Evolutionary conservation across 331 rosid species (phyloP), one percentile per base, ranked within the genome.

Genomic region (Pyrus hybrid): DNA sequence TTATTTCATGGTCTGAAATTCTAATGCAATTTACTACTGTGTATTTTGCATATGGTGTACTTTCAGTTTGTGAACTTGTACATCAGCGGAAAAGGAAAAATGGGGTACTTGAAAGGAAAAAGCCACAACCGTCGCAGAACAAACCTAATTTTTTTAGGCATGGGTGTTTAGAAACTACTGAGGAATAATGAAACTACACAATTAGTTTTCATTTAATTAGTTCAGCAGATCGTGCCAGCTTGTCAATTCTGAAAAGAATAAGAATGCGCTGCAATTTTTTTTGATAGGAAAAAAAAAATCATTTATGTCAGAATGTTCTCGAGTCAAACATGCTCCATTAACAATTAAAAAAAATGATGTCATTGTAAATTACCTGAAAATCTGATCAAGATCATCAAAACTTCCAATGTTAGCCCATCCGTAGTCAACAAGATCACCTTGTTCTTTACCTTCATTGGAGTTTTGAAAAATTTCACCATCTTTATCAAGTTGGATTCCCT

Each of bases 391-490:
- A 83, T 95, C 97, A 77, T 92, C 97, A 72, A 81, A 95, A 95
- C 97, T 89, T 87, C 97, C 99, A 70, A 95, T 89, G 74, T 80
- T 92, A 51, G 83, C 96, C 97, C 99, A 95, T 78, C 84, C 89
- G 76, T 83, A 95, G 84, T 92, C 97, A 81, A 81, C 86, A 82
- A 92, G 88, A 79, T 91, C 93, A 68, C 86, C 87, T 74, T 89
- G 93, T 80, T 86, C 99, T 85, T 83, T 82, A 76, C 82, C 91
- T 79, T 88, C 92, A 28, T 83, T 56, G 21, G 81, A 79, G 67
- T 72, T 83, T 87, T 71, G 88, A 70, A 82, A 87, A 75, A 66
- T 70, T 73, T 85, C 86, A 57, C 79, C 86, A 73, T 82, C 96
- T 83, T 80, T 82, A 66, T 76, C 91, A 28, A 72, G 83, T 66